Base-by-base conservation (phyloP, 2,329 filamentous ascomycete genomes). In the Bipolaris zeicola region DNA sequence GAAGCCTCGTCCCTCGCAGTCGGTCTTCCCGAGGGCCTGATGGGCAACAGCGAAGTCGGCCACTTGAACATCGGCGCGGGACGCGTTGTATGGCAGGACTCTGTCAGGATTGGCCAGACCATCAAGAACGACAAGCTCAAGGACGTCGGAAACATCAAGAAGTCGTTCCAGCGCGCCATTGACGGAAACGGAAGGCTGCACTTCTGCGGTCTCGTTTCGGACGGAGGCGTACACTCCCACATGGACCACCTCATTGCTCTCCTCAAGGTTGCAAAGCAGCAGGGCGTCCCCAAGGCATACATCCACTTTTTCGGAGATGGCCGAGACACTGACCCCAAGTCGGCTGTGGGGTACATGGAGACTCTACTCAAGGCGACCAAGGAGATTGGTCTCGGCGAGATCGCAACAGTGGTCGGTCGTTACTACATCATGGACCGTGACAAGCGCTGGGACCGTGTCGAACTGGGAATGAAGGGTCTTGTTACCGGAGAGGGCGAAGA, bases 371-470 rank as follows among this genome's bases (percentile, higher is more conserved):
- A 90, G 56, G 90, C 88, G 68, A 86, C 86, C 64, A 87, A 95
- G 79, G 91, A 98, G 77, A 85, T 96, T 65, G 93, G 92, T 42
- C 79, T 89, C 62, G 95, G 94, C 65, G 85, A 97, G 79, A 86
- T 99, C 64, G 94, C 91, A 31, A 97, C 95, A 36, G 86, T 98
- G 45, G 94, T 98, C 58, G 95, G 95, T 58, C 88, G 94, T 68
- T 99, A 98, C 87, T 99, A 91, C 78, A 92, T 92, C 79, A 99
- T 99, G 95, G 95, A 99, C 83, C 93, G 95, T 68, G 95, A 99
- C 79, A 98, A 98, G 91, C 88, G 95, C 77, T 99, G 95, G 95
- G 95, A 99, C 75, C 87, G 95, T 75, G 84, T 96, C 66, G 91
- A 97, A 82, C 71, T 96, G 67, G 95, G 90, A 66, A 82, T 99